Percentiles rank a stretch among this genome's conserved stretches.
These are phyloP conservation scores for Exidia glandulosa DNA, from an alignment of 768 basidiomycete genomes.

Conservation along the genomic window DNA sequence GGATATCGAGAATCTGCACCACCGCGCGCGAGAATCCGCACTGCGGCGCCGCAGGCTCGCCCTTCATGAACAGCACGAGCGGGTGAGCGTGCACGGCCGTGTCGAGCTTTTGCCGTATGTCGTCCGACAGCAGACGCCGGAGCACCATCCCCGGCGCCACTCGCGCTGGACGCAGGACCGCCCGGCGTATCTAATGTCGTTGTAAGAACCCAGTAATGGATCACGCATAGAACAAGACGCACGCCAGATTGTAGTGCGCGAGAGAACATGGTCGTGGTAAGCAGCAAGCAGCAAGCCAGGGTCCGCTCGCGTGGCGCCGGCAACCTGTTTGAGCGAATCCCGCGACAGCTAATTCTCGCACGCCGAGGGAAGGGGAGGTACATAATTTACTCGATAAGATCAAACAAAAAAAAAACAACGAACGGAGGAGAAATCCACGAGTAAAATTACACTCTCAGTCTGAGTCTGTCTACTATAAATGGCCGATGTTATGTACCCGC, in stretches of 20 bases:
- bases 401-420: background rate
- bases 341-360: background rate
- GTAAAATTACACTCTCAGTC: background rate
- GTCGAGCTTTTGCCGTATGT: constrained; percentile 53
- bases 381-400: background rate
- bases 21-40: constrained; percentile 96
- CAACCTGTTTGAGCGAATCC: no score
- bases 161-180: background rate
- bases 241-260: background rate
- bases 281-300: background rate
- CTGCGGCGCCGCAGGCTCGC: constrained; percentile 72
- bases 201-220: background rate
- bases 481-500: background rate
- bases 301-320: background rate
- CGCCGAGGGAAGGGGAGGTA: no score
- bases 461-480: background rate
- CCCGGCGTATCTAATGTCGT: background rate
- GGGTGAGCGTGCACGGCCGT: constrained; percentile 64
- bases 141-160: background rate
- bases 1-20: constrained; percentile 77
- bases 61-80: constrained; percentile 97
- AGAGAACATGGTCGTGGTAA: background rate
- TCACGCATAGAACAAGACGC: background rate
- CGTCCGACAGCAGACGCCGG: constrained; percentile 48
- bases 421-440: background rate